Evolutionary conservation across 495 filamentous ascomycete genomes (phyloP).

Genomic region (Polyplosphaeria fusca): DNA sequence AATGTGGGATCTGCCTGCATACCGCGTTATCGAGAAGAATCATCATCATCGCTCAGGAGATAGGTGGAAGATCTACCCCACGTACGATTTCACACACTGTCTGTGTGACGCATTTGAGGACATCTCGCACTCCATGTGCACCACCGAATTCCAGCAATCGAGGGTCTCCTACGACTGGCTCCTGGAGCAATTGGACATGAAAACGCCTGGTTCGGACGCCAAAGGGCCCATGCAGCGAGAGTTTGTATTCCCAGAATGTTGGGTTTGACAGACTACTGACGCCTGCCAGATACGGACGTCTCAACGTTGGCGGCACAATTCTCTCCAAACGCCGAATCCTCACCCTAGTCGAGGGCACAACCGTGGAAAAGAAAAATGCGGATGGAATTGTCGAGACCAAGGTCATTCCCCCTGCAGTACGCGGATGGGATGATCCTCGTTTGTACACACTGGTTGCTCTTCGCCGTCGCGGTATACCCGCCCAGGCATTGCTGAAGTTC

Average conservation of each 20-base stretch:
- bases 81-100: slow-evolving; percentile 88
- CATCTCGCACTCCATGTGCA: slow-evolving; percentile 87
- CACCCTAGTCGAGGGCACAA: slow-evolving; percentile 59
- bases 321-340: slow-evolving; percentile 80
- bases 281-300: slow-evolving; percentile 63
- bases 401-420: slow-evolving; percentile 49
- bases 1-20: slow-evolving; percentile 76
- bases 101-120: slow-evolving; percentile 85
- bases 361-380: slow-evolving; percentile 40
- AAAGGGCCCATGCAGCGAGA: slow-evolving; percentile 76
- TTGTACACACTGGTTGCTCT: slow-evolving; percentile 87
- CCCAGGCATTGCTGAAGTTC: slow-evolving; percentile 81
- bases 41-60: slow-evolving; percentile 70
- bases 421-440: slow-evolving; percentile 84
- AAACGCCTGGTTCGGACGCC: slow-evolving; percentile 43
- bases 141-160: slow-evolving; percentile 75
- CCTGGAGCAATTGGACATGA: slow-evolving; percentile 68
- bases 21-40: slow-evolving; percentile 63
- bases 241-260: slow-evolving; percentile 40
- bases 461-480: slow-evolving; percentile 76
- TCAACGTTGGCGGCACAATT: slow-evolving; percentile 77
- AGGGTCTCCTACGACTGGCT: slow-evolving; percentile 87
- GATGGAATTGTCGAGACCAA: slow-evolving; percentile 31
- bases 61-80: slow-evolving; percentile 82
- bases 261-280: too few relatives aligned